These are phyloP conservation scores for Annulohypoxylon bovei DNA, from an alignment of 495 filamentous ascomycete genomes.

Conservation along the genomic window DNA sequence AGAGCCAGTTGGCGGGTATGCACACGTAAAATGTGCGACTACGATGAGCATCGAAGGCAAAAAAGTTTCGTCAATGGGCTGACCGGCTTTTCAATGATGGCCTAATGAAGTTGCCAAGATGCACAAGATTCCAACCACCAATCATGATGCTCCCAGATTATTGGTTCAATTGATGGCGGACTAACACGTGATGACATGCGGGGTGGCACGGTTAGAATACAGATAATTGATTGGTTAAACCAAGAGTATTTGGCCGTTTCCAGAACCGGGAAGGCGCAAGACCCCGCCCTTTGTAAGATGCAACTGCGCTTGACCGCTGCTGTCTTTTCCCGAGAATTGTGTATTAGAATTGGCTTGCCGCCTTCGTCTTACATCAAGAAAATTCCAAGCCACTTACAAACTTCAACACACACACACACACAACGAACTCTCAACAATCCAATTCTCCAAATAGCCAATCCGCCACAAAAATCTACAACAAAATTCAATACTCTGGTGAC, in stretches of 20 bases:
- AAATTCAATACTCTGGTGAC: background rate
- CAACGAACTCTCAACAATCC: background rate
- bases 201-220: conserved; percentile 26
- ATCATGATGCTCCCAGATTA: conserved; percentile 31
- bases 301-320: conserved; percentile 32
- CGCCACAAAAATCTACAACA: background rate
- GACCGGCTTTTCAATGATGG: conserved; percentile 17
- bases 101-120: conserved; percentile 28
- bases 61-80: conserved; percentile 11
- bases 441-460: conserved; percentile 1
- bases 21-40: conserved; percentile 7
- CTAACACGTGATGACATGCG: conserved; percentile 39
- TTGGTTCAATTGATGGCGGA: conserved; percentile 36
- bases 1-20: background rate
- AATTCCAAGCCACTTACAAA: conserved; percentile 15
- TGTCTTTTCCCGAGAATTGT: conserved; percentile 16
- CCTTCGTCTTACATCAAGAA: conserved; percentile 14
- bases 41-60: conserved; percentile 3
- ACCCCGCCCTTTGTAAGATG: conserved; percentile 22
- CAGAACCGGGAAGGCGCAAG: conserved; percentile 23
- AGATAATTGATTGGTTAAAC: conserved; percentile 15
- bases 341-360: conserved; percentile 15
- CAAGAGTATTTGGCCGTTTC: conserved; percentile 33
- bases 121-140: conserved; percentile 24
- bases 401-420: background rate